Evolutionary conservation across 352 stramenopile genomes (phyloP), one percentile per base, ranked within the genome.

Genomic region (Pythium brachiatum): DNA sequence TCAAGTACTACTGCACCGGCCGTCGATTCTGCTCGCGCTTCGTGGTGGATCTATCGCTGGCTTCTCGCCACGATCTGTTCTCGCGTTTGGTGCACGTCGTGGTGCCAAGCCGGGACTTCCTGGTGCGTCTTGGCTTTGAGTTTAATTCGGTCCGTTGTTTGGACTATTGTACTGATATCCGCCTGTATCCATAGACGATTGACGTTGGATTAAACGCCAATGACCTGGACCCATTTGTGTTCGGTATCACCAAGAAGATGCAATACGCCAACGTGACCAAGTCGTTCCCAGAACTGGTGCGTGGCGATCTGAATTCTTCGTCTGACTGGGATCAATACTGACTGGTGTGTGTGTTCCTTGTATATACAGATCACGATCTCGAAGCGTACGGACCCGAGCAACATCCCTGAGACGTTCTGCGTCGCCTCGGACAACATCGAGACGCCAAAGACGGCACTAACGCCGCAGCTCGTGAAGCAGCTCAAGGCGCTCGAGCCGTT

Each of bases 1-100:
- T 79, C 71, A 93, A 90, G 73, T 93, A 93, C 70, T 93, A 89
- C 53, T 93, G 83, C 75, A 91, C 83, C 1, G 83, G 83, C 18
- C 79, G 83, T 38, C 81, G 83, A 25, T 93, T 90, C 60, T 88
- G 85, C 67, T 86, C 79, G 47, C 81, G 81, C 34, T 83, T 93
- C 32, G 69, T 90, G 23, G 78, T 62, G 0, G 78, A 90, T 54
- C 36, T 93, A 51, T 39, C 88, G 79, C 53, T 90, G 41, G 67
- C 69, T 25, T 67, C 73, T 53, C 83, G 81, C 26, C 79, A 90
- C 48, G 81, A 93, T 50, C 54, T 93, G 31, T 79, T 93, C 50
- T 76, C 80, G 48, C 69, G 78, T 5, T 21, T 90, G 57, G 85
- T 76, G 56, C 61, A 73, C 16, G 20, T 86, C 32, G 57, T 90